These are phyloP conservation scores for Coprinopsis marcescibilis DNA, from an alignment of 768 basidiomycete genomes.

Conservation along the genomic window DNA sequence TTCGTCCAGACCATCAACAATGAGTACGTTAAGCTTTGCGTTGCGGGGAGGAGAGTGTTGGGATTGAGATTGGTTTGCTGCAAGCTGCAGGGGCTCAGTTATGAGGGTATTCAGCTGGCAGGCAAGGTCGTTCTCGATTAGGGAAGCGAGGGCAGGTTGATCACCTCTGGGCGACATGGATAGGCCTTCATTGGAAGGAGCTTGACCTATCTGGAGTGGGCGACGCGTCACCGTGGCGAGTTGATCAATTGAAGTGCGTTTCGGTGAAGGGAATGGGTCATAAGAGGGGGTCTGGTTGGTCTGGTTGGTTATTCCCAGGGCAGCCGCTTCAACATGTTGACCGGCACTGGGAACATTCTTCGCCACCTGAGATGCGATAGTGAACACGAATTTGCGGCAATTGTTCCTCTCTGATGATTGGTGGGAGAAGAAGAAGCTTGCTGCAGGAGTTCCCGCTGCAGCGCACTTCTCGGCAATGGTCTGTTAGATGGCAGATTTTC, in stretches of 20 bases:
- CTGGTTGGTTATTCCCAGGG: neutral
- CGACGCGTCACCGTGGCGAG: too few relatives aligned
- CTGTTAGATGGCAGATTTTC: conserved; percentile 8
- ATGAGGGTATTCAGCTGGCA: conserved; percentile 1
- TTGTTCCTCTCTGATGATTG: neutral
- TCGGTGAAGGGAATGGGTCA: too few relatives aligned
- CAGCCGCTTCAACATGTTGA: neutral
- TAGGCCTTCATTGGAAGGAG: too few relatives aligned
- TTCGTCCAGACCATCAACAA: conserved; percentile 6
- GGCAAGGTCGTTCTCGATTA: too few relatives aligned
- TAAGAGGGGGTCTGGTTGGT: neutral
- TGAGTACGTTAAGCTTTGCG: neutral
- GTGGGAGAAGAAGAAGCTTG: conserved; percentile 3
- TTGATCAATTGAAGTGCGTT: too few relatives aligned
- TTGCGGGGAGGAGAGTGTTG: neutral
- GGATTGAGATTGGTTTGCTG: too few relatives aligned
- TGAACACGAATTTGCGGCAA: neutral
- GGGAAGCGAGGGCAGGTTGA: too few relatives aligned
- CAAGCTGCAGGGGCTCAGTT: neutral
- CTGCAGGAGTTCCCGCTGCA: neutral
- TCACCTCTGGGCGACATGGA: too few relatives aligned
- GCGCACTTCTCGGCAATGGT: conserved; percentile 3
- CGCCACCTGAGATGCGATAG: conserved; percentile 5
- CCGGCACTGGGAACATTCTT: neutral
- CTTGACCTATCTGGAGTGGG: too few relatives aligned